Evolutionary conservation across 139 green algal species (phyloP).

Genomic region (Nannochloris sp.): DNA sequence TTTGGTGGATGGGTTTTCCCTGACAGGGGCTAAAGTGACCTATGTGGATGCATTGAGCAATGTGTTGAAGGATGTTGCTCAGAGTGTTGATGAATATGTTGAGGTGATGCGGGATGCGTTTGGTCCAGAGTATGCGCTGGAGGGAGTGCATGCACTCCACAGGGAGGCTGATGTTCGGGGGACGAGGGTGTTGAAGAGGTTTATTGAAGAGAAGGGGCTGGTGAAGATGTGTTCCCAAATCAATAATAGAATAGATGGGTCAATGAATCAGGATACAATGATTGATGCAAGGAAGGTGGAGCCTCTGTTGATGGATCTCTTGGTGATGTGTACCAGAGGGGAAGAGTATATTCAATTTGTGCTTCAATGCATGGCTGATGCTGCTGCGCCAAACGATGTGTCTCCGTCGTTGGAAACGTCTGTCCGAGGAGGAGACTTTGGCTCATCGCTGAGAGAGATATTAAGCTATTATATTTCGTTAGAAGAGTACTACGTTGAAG

Average conservation of each 20-base stretch:
- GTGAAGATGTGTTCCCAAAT: constrained; percentile 50
- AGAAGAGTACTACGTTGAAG: constrained; percentile 89
- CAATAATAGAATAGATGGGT: constrained; percentile 17
- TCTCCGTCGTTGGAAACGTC: constrained; percentile 32
- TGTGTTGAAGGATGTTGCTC: constrained; percentile 74
- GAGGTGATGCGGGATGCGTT: constrained; percentile 52
- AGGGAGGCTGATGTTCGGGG: constrained; percentile 61
- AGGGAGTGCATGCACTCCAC: constrained; percentile 33
- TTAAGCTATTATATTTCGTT: constrained; percentile 75
- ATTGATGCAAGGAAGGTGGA: constrained; percentile 59
- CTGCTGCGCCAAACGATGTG: constrained; percentile 22
- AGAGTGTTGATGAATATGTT: constrained; percentile 73
- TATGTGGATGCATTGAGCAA: constrained; percentile 64
- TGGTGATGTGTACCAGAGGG: constrained; percentile 62
- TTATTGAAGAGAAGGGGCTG: constrained; percentile 58
- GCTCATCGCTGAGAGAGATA: constrained; percentile 64
- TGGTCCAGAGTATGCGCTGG: constrained; percentile 38
- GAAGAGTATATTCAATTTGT: constrained; percentile 92
- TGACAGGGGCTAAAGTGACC: constrained; percentile 30
- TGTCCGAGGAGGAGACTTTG: constrained; percentile 42
- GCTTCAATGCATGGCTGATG: constrained; percentile 50
- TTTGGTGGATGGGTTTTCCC: constrained; percentile 30
- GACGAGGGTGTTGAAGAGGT: constrained; percentile 62
- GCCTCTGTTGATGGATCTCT: constrained; percentile 63
- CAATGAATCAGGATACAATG: constrained; percentile 1